These are phyloP conservation scores for Globisporangium middletonii DNA, from an alignment of 352 stramenopile genomes.

Conservation along the genomic window DNA sequence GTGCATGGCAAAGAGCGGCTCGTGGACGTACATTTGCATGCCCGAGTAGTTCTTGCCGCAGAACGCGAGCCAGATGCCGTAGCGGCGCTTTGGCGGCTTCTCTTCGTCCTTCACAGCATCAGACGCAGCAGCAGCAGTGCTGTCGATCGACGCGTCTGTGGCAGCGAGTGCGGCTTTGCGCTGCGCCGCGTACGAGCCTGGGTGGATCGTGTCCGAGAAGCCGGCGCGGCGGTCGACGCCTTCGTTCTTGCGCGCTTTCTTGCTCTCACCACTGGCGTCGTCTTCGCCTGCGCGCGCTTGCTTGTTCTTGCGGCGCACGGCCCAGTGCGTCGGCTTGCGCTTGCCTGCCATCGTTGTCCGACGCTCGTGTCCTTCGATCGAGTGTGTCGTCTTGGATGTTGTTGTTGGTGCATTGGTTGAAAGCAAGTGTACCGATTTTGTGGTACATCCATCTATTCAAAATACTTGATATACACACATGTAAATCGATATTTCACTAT, in stretches of 20 bases:
- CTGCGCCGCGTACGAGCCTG: slow-evolving; percentile 70
- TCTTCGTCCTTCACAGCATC: neutral
- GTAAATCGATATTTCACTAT: neutral
- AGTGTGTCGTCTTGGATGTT: neutral
- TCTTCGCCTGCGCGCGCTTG: slow-evolving; percentile 32
- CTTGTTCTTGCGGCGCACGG: slow-evolving; percentile 72
- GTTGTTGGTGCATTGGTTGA: neutral
- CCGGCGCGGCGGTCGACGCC: slow-evolving; percentile 42
- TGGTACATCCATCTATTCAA: neutral
- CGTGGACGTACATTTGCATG: slow-evolving; percentile 73
- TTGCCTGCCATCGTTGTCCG: slow-evolving; percentile 28
- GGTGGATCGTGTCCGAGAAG: slow-evolving; percentile 57
- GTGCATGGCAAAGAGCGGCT: too few species aligned
- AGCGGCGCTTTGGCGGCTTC: slow-evolving; percentile 47
- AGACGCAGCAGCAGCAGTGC: neutral
- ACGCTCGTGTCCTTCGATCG: neutral
- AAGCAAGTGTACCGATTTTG: neutral
- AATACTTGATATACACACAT: too few species aligned
- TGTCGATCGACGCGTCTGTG: neutral
- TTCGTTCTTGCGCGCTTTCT: slow-evolving; percentile 16
- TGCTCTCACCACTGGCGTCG: slow-evolving; percentile 10
- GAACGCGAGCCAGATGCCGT: slow-evolving; percentile 84
- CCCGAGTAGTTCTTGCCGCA: slow-evolving; percentile 87
- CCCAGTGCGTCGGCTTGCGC: slow-evolving; percentile 64
- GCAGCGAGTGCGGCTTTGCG: slow-evolving; percentile 16